Evolutionary conservation across 768 basidiomycete species (phyloP), one percentile per base, ranked within the genome.

Genomic region (Leccinum broughii): DNA sequence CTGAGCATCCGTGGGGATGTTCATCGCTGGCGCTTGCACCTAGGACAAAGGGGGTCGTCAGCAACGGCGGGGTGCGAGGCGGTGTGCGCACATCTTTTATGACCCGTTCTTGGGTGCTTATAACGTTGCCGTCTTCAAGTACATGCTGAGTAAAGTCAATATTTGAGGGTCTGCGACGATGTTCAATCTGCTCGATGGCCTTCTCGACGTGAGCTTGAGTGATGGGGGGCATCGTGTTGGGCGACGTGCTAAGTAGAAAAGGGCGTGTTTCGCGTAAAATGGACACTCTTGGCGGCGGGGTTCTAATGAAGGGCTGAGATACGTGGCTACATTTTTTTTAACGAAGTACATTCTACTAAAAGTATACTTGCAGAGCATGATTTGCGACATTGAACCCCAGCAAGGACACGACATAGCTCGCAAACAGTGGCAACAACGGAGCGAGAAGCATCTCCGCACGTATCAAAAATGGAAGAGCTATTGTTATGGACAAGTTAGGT

Each of bases 21-120:
- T 80, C 88, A 96, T 95, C 53, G 97, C 95, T 26, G 97, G 96
- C 26, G 97, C 95, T 87, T 98, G 97, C 8, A 98, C 95, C 95
- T 97, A 70, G 10, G 4, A 37, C 20, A 26, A 32, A 37, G 10
- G 35, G 20, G 7, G 49, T 62, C 48, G 41, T 44, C n/a, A 44
- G 41, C n/a, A 66, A 41, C 26, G 55, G 62, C 58, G 57, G 57
- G 11, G 32, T 4, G 54, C 51, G 30, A 24, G 10, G 37, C 32
- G 49, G 59, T 32, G 39, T 34, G 24, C 87, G 66, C 66, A 96
- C 95, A 78, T 98, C 96, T 77, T 98, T 98, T 70, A 98, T 86
- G 51, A 97, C 93, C 66, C 96, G 85, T 76, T 98, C 95, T 69
- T 93, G 92, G 11, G 97, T 98, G 76, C 87, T 92, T 69, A 97